Conservation (phyloP, 2,329 filamentous ascomycete genomes). For the Fusarium guadeloupense region DNA sequence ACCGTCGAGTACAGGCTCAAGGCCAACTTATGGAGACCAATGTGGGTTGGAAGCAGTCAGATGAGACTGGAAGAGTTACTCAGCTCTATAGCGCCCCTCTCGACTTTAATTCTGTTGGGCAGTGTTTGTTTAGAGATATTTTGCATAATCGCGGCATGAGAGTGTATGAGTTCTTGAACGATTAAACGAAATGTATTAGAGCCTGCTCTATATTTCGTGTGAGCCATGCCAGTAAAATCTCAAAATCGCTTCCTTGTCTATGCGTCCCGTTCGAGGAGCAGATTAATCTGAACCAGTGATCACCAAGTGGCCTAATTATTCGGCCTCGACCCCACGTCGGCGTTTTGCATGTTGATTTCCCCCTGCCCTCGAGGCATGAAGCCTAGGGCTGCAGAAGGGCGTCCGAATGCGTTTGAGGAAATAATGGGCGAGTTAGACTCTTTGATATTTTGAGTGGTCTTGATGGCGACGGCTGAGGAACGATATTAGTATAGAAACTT, state of each 20-base stretch:
- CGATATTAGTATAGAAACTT: not conserved
- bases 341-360: not conserved
- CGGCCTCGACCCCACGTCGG: not conserved
- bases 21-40: too few relatives aligned
- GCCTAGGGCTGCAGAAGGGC: not conserved
- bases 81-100: too few relatives aligned
- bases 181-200: conserved; percentile 1
- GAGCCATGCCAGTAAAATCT: not conserved
- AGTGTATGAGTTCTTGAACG: too few relatives aligned
- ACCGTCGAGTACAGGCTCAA: too few relatives aligned
- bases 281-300: not conserved
- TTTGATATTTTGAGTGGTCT: conserved; percentile 13
- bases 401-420: not conserved
- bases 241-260: conserved; percentile 1
- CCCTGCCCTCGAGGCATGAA: conserved; percentile 17
- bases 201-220: conserved; percentile 13
- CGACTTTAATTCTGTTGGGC: too few relatives aligned
- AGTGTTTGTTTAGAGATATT: too few relatives aligned
- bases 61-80: too few relatives aligned
- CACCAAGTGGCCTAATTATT: not conserved
- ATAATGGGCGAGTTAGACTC: not conserved
- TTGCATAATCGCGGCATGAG: too few relatives aligned
- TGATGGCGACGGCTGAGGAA: conserved; percentile 17
- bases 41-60: too few relatives aligned
- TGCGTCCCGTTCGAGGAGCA: not conserved